phyloP scores from a whole-genome alignment of 495 filamentous ascomycete species.

The Penicillium salamii region DNA sequence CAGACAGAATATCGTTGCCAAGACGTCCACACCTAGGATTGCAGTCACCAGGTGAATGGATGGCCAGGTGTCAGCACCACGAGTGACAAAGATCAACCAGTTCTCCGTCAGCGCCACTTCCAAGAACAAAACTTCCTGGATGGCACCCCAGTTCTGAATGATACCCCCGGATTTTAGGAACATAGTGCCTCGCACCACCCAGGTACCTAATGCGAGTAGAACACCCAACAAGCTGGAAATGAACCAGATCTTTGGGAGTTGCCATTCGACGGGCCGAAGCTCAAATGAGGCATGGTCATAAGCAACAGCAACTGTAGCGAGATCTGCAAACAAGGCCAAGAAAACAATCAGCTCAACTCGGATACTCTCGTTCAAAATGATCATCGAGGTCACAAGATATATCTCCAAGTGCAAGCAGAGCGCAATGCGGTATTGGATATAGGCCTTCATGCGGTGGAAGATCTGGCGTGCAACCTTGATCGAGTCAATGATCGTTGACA shows the following conservation, averaged over 20 bases:
- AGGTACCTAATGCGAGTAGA: conserved; percentile 64
- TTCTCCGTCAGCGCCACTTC: conserved; percentile 72
- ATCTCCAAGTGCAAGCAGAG: conserved; percentile 73
- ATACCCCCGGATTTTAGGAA: conserved; percentile 66
- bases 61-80: conserved; percentile 63
- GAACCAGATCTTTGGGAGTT: conserved; percentile 74
- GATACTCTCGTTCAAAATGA: conserved; percentile 71
- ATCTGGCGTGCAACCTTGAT: conserved; percentile 75
- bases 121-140: conserved; percentile 70
- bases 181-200: conserved; percentile 64
- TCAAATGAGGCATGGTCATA: conserved; percentile 74
- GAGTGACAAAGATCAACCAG: conserved; percentile 75
- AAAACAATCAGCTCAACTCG: conserved; percentile 66
- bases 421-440: conserved; percentile 76
- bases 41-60: conserved; percentile 65
- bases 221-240: conserved; percentile 64
- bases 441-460: conserved; percentile 78
- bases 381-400: conserved; percentile 69
- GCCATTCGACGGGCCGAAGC: conserved; percentile 69
- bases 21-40: conserved; percentile 63
- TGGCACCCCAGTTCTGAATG: conserved; percentile 65
- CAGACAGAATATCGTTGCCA: conserved; percentile 68
- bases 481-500: conserved; percentile 71
- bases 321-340: conserved; percentile 69
- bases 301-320: conserved; percentile 70